Evolutionary conservation across 495 filamentous ascomycete genomes (phyloP).

Genomic region (Extremus antarcticus): DNA sequence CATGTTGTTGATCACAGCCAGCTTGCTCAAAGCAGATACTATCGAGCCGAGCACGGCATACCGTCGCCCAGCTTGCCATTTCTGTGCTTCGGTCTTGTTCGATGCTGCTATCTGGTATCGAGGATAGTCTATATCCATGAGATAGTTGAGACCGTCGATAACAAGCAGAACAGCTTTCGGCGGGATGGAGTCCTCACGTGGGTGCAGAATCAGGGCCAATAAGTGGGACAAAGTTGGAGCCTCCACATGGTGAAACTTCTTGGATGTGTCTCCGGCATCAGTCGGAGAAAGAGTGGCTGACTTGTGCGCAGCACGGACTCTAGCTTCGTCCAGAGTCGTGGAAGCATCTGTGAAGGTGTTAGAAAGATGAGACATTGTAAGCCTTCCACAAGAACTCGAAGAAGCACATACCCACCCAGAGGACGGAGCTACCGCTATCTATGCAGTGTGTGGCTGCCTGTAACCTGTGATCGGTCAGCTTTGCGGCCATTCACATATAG

Average conservation of each 20-base stretch:
- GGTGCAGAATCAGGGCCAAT: constrained; percentile 57
- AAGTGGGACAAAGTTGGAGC: constrained; percentile 60
- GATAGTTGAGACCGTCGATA: constrained; percentile 62
- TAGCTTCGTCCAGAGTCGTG: constrained; percentile 22
- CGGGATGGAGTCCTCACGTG: constrained; percentile 49
- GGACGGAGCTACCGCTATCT: constrained; percentile 48
- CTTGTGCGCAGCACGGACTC: constrained; percentile 55
- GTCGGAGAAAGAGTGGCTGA: constrained; percentile 64
- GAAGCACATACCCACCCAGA: constrained; percentile 68
- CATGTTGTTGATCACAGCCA: constrained; percentile 56
- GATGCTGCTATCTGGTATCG: constrained; percentile 18
- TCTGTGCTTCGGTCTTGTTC: constrained; percentile 34
- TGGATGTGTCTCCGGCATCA: constrained; percentile 53
- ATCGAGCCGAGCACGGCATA: constrained; percentile 52
- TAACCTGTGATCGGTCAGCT: constrained; percentile 38
- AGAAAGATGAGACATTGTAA: too few species aligned
- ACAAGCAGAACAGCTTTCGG: constrained; percentile 53
- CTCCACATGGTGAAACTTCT: constrained; percentile 28
- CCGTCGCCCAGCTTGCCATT: constrained; percentile 51
- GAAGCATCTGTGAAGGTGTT: not conserved
- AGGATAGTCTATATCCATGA: constrained; percentile 60
- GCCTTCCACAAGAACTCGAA: not conserved
- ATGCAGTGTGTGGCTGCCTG: constrained; percentile 58
- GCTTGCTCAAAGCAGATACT: constrained; percentile 46
- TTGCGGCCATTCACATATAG: too few species aligned